Conservation (phyloP, 1,139 yeast genomes). For the Suhomyces anneliseae region DNA sequence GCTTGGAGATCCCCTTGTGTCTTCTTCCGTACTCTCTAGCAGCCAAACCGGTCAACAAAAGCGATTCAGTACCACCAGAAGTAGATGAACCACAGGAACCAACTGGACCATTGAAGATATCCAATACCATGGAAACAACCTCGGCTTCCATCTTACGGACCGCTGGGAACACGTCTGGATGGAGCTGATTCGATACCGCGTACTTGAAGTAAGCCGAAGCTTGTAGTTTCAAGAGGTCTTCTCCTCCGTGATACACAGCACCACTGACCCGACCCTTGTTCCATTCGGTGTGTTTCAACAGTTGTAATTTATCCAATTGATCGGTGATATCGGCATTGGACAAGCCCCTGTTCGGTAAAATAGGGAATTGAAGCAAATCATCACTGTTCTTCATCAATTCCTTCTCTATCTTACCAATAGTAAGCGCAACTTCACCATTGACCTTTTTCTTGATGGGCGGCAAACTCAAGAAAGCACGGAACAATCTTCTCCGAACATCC, state of each 20-base stretch:
- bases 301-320: conserved; percentile 50
- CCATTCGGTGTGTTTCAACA: conserved; percentile 75
- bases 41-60: conserved; percentile 79
- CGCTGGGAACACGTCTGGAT: conserved; percentile 97
- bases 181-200: conserved; percentile 89
- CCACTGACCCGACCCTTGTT: conserved; percentile 84
- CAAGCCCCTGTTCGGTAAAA: conserved; percentile 61
- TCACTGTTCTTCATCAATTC: conserved; percentile 55
- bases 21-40: conserved; percentile 70
- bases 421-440: conserved; percentile 55
- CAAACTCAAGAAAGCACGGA: conserved; percentile 40
- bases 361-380: conserved; percentile 45
- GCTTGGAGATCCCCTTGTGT: conserved; percentile 60
- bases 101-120: conserved; percentile 72
- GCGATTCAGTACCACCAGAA: conserved; percentile 96
- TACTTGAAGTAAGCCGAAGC: conserved; percentile 72
- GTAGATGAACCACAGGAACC: conserved; percentile 87
- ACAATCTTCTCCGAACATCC: conserved; percentile 21
- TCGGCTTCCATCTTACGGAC: conserved; percentile 96
- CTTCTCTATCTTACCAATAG: conserved; percentile 50
- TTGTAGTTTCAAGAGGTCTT: conserved; percentile 69
- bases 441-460: conserved; percentile 61
- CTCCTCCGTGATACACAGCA: conserved; percentile 95
- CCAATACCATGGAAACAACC: conserved; percentile 87
- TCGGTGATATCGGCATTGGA: conserved; percentile 38